Evolutionary conservation across 1,139 yeast genomes (phyloP), one percentile per base, ranked within the genome.

Genomic region (Yamadazyma triangularis): DNA sequence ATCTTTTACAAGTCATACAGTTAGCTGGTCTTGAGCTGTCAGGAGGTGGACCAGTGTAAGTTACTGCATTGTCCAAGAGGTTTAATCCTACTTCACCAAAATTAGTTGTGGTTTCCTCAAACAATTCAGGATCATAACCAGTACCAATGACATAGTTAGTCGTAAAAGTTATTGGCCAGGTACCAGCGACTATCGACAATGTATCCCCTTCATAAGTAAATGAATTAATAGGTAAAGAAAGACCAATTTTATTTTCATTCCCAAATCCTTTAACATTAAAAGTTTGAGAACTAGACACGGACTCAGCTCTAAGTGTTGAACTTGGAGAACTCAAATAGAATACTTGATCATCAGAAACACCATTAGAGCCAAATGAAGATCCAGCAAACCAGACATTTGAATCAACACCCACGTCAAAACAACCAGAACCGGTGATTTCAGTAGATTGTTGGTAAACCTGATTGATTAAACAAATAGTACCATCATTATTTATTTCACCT

Each of bases 241-340:
- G 30, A 25, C 57, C 55, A 31, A 58, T 45, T n/a, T 41, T 35
- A 30, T 56, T 59, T 8, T 56, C 56, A 31, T 42, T 41, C 29
- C 64, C 64, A 36, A 49, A 59, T n/a, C 62, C 63, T 13, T 45
- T 45, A 28, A 59, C 58, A 4, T 35, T 42, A 40, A 43, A 51
- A 8, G 55, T 34, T 34, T 46, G 42, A 9, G 43, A 45, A 14
- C 32, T 34, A 18, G 35, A 26, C 10, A 40, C 24, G 18, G 36
- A 45, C 15, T 35, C 36, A 10, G 45, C 46, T 19, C 37, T 30
- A 8, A 50, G 13, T 13, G 36, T 24, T 7, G 56, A 48, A 7
- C 31, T 5, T 3, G 42, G 13, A 4, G 40, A 25, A 24, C 39
- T 33, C 31, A 51, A 34, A 26, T 42, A 42, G 24, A 50, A 30